Evolutionary conservation across 2,329 filamentous ascomycete genomes (phyloP).

Genomic region (Xylariaceae sp.): DNA sequence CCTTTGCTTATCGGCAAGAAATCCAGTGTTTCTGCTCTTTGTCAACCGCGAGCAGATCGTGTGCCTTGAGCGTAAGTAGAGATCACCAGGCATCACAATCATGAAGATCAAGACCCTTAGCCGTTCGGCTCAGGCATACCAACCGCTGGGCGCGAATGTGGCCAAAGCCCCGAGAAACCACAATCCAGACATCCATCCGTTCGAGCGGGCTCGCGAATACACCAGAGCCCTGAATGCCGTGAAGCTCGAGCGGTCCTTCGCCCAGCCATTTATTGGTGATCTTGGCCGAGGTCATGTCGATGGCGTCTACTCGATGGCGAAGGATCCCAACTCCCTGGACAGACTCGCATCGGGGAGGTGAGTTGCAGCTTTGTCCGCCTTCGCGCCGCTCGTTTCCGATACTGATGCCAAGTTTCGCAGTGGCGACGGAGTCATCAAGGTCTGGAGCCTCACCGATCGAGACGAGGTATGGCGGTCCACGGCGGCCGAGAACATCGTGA

Average conservation of each 20-base stretch:
- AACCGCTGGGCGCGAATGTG: slow-evolving; percentile 63
- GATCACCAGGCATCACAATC: too few species aligned
- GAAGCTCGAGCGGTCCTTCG: slow-evolving; percentile 91
- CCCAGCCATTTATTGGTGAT: slow-evolving; percentile 68
- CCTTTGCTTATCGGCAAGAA: too few species aligned
- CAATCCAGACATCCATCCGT: slow-evolving; percentile 14
- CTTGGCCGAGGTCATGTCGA: slow-evolving; percentile 90
- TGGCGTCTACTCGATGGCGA: slow-evolving; percentile 77
- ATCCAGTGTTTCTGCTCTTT: too few species aligned
- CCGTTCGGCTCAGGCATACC: slow-evolving; percentile 59
- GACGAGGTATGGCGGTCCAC: slow-evolving; percentile 72
- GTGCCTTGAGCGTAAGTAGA: too few species aligned
- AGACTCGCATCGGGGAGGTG: slow-evolving; percentile 65
- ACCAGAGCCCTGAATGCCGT: slow-evolving; percentile 59
- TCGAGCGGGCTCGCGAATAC: slow-evolving; percentile 25
- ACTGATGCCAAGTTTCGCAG: slow-evolving; percentile 42
- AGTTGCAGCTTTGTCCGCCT: too few species aligned
- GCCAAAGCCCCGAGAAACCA: slow-evolving; percentile 38
- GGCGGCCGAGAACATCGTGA: slow-evolving; percentile 91
- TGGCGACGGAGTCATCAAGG: slow-evolving; percentile 87
- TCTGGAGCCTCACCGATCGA: slow-evolving; percentile 21
- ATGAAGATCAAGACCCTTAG: slow-evolving; percentile 63
- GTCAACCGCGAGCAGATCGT: too few species aligned
- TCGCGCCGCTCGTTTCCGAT: too few species aligned
- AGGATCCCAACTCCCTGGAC: slow-evolving; percentile 71